A percentile compares a stretch with the other conserved stretches of the same genome.
Conservation (phyloP, 1,284 basidiomycete genomes). For the Puccinia coronata region DNA sequence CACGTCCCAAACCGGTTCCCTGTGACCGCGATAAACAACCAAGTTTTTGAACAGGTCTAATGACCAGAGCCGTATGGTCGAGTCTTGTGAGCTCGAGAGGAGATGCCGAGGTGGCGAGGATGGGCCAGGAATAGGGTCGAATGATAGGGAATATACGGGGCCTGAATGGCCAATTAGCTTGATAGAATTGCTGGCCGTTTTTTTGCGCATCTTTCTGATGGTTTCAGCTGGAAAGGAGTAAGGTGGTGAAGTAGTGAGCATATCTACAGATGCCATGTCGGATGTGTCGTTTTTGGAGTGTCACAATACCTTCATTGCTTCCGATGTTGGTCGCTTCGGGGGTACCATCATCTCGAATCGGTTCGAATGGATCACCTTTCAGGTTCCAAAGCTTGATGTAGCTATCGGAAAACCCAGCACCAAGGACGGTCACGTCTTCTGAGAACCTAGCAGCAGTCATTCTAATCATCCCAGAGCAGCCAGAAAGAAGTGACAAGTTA, state of each 20-base stretch:
- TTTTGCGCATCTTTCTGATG: conserved; percentile 71
- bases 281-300: conserved; percentile 56
- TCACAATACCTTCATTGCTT: conserved; percentile 67
- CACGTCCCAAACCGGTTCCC: conserved; percentile 97
- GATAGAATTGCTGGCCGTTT: conserved; percentile 76
- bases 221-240: conserved; percentile 63
- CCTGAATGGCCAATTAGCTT: conserved; percentile 96
- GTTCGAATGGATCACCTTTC: conserved; percentile 84
- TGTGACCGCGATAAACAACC: conserved; percentile 91
- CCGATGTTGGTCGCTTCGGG: conserved; percentile 66
- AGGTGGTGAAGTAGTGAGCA: neutral
- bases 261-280: conserved; percentile 13
- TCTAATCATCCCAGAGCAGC: conserved; percentile 61
- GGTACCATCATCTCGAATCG: conserved; percentile 65
- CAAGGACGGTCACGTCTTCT: conserved; percentile 87
- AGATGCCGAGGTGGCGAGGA: conserved; percentile 81
- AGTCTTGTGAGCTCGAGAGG: conserved; percentile 89
- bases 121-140: conserved; percentile 87
- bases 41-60: conserved; percentile 91
- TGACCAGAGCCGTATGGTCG: conserved; percentile 89
- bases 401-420: conserved; percentile 93
- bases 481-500: conserved; percentile 31
- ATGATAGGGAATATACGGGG: conserved; percentile 89
- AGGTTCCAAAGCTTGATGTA: conserved; percentile 93
- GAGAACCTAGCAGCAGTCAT: conserved; percentile 87